Evolutionary conservation across 345 rosid genomes (phyloP).

Genomic region (Aethionema arabicum): DNA sequence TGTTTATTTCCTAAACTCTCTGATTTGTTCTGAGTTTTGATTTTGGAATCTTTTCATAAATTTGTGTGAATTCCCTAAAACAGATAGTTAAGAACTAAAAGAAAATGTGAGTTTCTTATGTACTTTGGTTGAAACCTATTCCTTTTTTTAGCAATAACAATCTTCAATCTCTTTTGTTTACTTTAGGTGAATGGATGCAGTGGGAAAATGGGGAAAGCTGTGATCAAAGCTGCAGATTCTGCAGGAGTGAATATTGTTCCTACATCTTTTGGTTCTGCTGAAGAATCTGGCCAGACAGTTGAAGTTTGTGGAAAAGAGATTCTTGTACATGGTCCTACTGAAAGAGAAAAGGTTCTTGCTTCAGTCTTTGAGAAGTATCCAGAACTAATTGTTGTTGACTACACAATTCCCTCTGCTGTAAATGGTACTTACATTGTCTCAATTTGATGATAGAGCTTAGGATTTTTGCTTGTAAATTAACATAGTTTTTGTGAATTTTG

Average conservation of each 20-base stretch:
- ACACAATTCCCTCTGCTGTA: conserved; percentile 78
- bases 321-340: conserved; percentile 66
- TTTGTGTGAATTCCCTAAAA: neutral
- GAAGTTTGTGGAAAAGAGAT: conserved; percentile 72
- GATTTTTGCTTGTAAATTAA: neutral
- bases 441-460: too few relatives aligned
- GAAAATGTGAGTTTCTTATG: too few relatives aligned
- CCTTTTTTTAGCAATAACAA: conserved; percentile 1
- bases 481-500: neutral
- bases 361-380: conserved; percentile 59
- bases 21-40: neutral
- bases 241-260: conserved; percentile 81
- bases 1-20: neutral
- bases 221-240: conserved; percentile 76
- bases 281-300: conserved; percentile 59
- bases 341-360: conserved; percentile 72
- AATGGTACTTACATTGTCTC: conserved; percentile 50
- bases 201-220: conserved; percentile 88
- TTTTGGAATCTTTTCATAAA: neutral
- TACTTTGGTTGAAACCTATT: conserved; percentile 1
- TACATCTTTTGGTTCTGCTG: conserved; percentile 61
- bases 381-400: conserved; percentile 76
- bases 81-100: neutral
- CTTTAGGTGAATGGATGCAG: conserved; percentile 75
- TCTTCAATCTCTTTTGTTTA: conserved; percentile 4